phyloP scores from a whole-genome alignment of 805 yeast species.

The Nakazawaea ernobii region DNA sequence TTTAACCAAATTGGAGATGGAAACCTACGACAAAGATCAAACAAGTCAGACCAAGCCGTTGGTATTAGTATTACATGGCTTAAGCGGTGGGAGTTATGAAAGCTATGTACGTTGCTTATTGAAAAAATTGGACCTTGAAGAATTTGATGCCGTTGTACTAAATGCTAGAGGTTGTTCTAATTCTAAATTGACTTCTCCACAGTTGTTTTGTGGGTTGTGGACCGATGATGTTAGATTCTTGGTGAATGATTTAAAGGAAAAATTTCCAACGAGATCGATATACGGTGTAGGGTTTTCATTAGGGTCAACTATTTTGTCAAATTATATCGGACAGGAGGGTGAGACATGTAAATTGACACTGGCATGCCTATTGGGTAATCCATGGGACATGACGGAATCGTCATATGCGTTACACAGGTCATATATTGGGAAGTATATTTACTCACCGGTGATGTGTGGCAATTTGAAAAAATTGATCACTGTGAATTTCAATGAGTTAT shows the following conservation, averaged over 20 bases:
- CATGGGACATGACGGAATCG: slow-evolving; percentile 67
- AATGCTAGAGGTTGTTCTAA: slow-evolving; percentile 77
- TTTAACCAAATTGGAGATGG: slow-evolving; percentile 40
- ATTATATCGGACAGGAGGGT: slow-evolving; percentile 65
- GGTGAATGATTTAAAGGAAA: slow-evolving; percentile 40
- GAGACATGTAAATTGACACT: slow-evolving; percentile 40
- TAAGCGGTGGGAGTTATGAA: slow-evolving; percentile 84
- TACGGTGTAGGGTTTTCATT: slow-evolving; percentile 75
- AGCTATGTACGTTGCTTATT: slow-evolving; percentile 62
- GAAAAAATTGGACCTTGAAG: slow-evolving; percentile 29
- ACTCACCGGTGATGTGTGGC: slow-evolving; percentile 45
- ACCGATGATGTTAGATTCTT: slow-evolving; percentile 61
- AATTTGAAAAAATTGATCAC: slow-evolving; percentile 38
- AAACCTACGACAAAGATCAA: slow-evolving; percentile 6
- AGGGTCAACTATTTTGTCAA: slow-evolving; percentile 68
- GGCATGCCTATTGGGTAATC: slow-evolving; percentile 57
- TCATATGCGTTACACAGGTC: slow-evolving; percentile 36
- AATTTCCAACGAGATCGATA: slow-evolving; percentile 58
- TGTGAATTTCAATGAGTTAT: slow-evolving; percentile 34
- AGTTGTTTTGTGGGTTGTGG: slow-evolving; percentile 65
- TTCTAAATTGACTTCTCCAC: slow-evolving; percentile 61
- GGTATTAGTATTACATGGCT: slow-evolving; percentile 65
- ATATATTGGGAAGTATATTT: slow-evolving; percentile 37
- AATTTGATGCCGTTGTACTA: slow-evolving; percentile 63
- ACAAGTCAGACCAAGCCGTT: slow-evolving; percentile 46